phyloP scores from a whole-genome alignment of 306 rosid genomes.

The Boehmeria nivea region DNA sequence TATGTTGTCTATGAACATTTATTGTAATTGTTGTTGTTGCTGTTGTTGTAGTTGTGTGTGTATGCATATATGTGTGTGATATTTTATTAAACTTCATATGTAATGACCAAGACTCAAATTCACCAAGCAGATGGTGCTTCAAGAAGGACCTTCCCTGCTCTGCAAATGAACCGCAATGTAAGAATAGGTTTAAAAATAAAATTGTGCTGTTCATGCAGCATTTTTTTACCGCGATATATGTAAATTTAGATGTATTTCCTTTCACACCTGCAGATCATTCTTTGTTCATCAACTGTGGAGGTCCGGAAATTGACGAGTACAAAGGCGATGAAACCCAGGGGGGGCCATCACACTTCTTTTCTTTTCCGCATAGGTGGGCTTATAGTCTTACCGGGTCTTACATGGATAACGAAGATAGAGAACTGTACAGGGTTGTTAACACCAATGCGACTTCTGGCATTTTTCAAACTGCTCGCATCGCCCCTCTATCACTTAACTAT shows the following conservation, averaged over 20 bases:
- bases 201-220: too few relatives aligned
- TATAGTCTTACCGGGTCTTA: conserved; percentile 60
- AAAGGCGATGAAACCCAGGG: conserved; percentile 27
- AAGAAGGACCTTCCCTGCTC: conserved; percentile 60
- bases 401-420: too few relatives aligned
- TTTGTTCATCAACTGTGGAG: conserved; percentile 70
- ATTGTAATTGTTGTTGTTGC: too few relatives aligned
- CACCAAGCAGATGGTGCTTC: conserved; percentile 53
- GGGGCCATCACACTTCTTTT: conserved; percentile 32
- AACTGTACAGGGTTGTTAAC: too few relatives aligned
- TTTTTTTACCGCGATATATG: too few relatives aligned
- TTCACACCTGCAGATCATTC: conserved; percentile 52
- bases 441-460: background rate
- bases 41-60: too few relatives aligned
- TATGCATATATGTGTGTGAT: too few relatives aligned
- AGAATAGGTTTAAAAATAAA: too few relatives aligned
- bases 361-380: conserved; percentile 41
- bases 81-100: conserved; percentile 4
- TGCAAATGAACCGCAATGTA: too few relatives aligned
- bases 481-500: conserved; percentile 65
- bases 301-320: conserved; percentile 34
- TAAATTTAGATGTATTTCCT: too few relatives aligned
- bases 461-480: conserved; percentile 48
- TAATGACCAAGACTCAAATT: conserved; percentile 19
- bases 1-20: too few relatives aligned